phyloP scores from a whole-genome alignment of 805 yeast genomes.

The Nakazawaea anatomiae region DNA sequence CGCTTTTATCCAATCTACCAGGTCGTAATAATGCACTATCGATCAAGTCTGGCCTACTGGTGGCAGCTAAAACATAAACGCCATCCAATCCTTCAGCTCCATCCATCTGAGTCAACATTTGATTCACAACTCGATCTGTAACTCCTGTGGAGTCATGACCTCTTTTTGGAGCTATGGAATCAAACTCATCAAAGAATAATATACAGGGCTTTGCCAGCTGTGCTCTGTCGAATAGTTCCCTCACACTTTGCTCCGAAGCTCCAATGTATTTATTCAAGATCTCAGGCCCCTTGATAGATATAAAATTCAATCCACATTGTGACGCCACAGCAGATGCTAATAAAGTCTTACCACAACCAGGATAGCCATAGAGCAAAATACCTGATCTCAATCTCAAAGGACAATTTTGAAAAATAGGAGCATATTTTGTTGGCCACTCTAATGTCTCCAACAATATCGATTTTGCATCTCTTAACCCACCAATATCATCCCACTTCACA shows the following conservation, averaged over 20 bases:
- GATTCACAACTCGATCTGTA: slow-evolving; percentile 95
- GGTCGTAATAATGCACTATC: slow-evolving; percentile 94
- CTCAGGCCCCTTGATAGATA: slow-evolving; percentile 93
- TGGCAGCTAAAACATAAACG: slow-evolving; percentile 93
- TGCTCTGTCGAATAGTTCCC: slow-evolving; percentile 91
- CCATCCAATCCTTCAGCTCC: slow-evolving; percentile 98
- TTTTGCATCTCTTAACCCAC: slow-evolving; percentile 79
- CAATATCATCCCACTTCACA: slow-evolving; percentile 81
- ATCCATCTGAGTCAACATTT: slow-evolving; percentile 95
- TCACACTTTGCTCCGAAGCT: slow-evolving; percentile 90
- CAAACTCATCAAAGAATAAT: slow-evolving; percentile 91
- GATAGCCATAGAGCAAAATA: slow-evolving; percentile 85
- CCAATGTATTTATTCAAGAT: slow-evolving; percentile 93
- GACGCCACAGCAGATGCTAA: slow-evolving; percentile 91
- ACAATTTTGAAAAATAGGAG: slow-evolving; percentile 87
- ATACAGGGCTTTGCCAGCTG: slow-evolving; percentile 93
- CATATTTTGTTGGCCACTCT: slow-evolving; percentile 96
- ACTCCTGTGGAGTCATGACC: slow-evolving; percentile 98
- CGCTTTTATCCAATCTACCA: slow-evolving; percentile 90
- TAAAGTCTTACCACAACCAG: slow-evolving; percentile 96
- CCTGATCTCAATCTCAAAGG: slow-evolving; percentile 89
- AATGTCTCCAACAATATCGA: slow-evolving; percentile 73
- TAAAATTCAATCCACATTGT: slow-evolving; percentile 90
- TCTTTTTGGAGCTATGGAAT: slow-evolving; percentile 95
- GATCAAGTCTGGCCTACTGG: slow-evolving; percentile 91